Base-by-base conservation (phyloP, 306 rosid genomes). In the Lathyrus tuberosus region DNA sequence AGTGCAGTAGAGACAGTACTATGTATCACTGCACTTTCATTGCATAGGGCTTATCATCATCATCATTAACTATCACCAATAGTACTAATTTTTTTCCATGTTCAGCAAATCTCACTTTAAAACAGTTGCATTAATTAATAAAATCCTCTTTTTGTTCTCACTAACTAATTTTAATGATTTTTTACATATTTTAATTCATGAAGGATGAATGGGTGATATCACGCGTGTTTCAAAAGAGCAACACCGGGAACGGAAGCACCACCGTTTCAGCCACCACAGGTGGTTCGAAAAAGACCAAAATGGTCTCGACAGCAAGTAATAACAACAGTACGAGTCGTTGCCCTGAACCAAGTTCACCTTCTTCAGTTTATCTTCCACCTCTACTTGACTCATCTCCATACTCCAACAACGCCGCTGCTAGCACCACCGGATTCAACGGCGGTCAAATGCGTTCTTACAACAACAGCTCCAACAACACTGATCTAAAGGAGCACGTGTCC, bases 121-220 rank as follows among this genome's bases (percentile, higher is more conserved):
- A 42, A 6, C 60, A 59, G 56, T 42, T 38, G 40, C 44, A 3
- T 10, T 16, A 31, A 5, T 31, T 5, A 31, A 31, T 5, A 31
- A 31, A 7, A 31, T 31, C 35, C 35, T 31, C 5, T 31, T 26
- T 53, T 24, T 54, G 13, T 13, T 13, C 1, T 14, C 0, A 14
- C 0, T 31, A n/a, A 11, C 26, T 22, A 53, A 47, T 15, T 57
- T 4, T 3, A 3, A 3, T 61, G 12, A 8, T 28, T 65, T 65
- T 42, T 65, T 31, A 31, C 0, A 31, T 4, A 31, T 31, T 12
- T 74, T 15, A 12, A 59, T 15, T 54, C 1, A 24, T 66, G 46
- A 18, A 95, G 99, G 97, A 91, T 6, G 99, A 95, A 78, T 95
- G 99, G 99, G 99, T 95, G 8, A 95, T 95, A 15, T 95, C 97